Base-by-base conservation (phyloP, 2,329 filamentous ascomycete genomes). In the Raffaelea albimanens region DNA sequence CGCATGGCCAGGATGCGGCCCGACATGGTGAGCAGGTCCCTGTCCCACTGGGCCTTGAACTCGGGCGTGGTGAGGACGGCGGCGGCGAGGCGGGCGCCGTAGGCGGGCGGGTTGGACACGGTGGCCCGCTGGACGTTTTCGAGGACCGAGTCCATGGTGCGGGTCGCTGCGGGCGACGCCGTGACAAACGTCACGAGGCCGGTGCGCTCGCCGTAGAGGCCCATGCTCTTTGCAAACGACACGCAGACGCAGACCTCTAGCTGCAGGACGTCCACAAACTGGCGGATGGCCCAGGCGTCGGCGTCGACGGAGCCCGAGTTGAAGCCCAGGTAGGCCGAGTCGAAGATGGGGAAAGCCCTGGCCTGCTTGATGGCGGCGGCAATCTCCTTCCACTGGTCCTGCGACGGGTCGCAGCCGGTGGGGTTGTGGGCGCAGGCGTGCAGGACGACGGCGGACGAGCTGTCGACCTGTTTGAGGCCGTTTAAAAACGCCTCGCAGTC, bases 381-480 rank as follows among this genome's bases (percentile, higher is more conserved):
- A 53, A 98, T 81, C 68, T 94, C 78, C 65, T 84, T 87, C 93
- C 93, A 98, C 70, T 98, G 91, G 46, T 91, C 87, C 57, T 85
- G 75, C 20, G 89, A 94, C 10, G 89, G 90, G 68, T 98, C 93
- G 53, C 97, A 90, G 51, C 91, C 93, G 1, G 91, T 98, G 36
- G 93, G 93, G 72, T 98, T 98, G 73, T 98, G 93, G 23, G 91
- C 93, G 66, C 93, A 97, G 52, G 89, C 86, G 68, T 96, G 93
- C 23, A 97, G 78, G 40, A 97, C 76, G 64, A 97, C 83, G 64
- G 34, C 34, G 18, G 34, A 10, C 5, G 9, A 16, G 34, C 18
- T 5, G 34, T 38, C 18, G 34, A 16, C 34, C 5, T 7, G 5
- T 16, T 38, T 7, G 14, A 38, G 34, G 18, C 64, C 22, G 5